Percentiles rank a stretch among this genome's conserved stretches.
phyloP scores from a whole-genome alignment of 306 rosid species.

The Ormosia emarginata region DNA sequence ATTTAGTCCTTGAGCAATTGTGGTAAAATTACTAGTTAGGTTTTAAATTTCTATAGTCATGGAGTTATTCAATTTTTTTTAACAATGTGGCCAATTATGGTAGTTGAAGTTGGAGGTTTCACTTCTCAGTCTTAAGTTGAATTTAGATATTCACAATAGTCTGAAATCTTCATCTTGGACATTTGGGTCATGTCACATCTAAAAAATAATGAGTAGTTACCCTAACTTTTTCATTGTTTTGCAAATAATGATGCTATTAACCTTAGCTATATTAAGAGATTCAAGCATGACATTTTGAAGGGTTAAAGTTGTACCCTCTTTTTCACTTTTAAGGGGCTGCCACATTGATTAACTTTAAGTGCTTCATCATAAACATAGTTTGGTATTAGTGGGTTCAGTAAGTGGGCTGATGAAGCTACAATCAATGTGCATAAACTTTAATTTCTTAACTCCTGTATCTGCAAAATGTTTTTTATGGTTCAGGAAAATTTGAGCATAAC shows the following conservation, averaged over 20 bases:
- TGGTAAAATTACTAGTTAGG: too few relatives aligned
- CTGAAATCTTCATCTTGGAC: not conserved
- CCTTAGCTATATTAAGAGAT: not conserved
- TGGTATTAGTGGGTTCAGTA: not conserved
- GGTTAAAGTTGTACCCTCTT: not conserved
- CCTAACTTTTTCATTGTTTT: not conserved
- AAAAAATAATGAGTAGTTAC: not conserved
- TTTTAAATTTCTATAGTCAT: not conserved
- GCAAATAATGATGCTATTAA: not conserved
- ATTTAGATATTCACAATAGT: not conserved
- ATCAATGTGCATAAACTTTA: not conserved
- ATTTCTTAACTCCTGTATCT: not conserved
- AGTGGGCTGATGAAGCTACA: conserved; percentile 9
- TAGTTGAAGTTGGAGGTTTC: not conserved
- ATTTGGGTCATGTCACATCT: not conserved
- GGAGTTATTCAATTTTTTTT: not conserved
- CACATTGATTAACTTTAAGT: not conserved
- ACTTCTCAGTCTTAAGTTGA: not conserved
- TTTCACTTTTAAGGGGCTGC: not conserved
- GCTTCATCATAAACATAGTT: not conserved
- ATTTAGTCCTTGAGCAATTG: too few relatives aligned
- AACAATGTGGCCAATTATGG: not conserved
- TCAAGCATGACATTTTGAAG: not conserved
- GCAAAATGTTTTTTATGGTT: conserved; percentile 28
- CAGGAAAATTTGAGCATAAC: conserved; percentile 41